Conservation (phyloP, 1,139 yeast species). For the Kodamaea sp. region DNA sequence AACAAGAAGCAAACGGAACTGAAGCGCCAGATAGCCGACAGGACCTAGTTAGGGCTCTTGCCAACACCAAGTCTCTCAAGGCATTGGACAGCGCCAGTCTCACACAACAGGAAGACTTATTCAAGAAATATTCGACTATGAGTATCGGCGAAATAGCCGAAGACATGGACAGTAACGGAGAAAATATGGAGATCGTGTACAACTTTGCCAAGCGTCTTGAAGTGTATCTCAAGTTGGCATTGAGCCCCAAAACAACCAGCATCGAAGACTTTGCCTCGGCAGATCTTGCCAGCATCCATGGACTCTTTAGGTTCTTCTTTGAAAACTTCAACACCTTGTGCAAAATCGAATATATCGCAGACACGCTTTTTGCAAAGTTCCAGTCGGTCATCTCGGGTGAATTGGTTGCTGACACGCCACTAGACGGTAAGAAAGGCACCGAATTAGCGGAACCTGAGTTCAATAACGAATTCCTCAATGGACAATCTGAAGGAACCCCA, state of each 20-base stretch:
- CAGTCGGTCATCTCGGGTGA: constrained; percentile 27
- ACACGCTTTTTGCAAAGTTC: constrained; percentile 27
- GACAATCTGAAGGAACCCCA: constrained; percentile 6
- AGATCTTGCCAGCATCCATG: constrained; percentile 4
- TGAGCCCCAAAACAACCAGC: constrained; percentile 3
- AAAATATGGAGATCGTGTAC: constrained; percentile 7
- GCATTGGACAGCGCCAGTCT: constrained; percentile 5
- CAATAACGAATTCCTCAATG: constrained; percentile 26
- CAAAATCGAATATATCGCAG: constrained; percentile 34
- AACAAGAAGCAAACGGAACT: background rate
- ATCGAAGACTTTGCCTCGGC: background rate
- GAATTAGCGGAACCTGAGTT: constrained; percentile 21
- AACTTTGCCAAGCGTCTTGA: constrained; percentile 18
- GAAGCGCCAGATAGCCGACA: background rate
- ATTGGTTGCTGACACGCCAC: background rate
- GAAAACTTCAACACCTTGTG: constrained; percentile 31
- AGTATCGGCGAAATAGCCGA: constrained; percentile 14
- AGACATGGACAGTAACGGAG: constrained; percentile 19
- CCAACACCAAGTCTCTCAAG: no score
- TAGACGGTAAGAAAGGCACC: background rate
- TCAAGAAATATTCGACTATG: constrained; percentile 14
- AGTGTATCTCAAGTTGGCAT: constrained; percentile 9
- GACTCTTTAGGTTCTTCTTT: constrained; percentile 28
- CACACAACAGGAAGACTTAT: constrained; percentile 12
- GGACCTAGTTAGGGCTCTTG: background rate